These are phyloP conservation scores for Aspergillus texensis DNA, from an alignment of 2,329 filamentous ascomycete species.

Conservation along the genomic window DNA sequence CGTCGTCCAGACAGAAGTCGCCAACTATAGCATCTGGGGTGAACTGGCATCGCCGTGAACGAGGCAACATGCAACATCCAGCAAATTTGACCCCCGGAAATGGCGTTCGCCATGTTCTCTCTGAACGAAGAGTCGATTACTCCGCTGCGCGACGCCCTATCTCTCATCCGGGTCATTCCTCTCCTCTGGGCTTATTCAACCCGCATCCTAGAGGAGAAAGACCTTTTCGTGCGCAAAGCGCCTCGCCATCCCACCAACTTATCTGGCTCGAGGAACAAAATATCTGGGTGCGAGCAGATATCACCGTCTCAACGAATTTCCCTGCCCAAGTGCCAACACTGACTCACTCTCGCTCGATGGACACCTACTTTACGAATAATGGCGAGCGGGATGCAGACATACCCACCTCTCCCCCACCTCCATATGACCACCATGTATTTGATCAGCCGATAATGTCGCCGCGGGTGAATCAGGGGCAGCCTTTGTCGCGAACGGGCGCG, in stretches of 20 bases:
- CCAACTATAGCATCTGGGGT: neutral
- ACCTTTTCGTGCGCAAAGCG: slow-evolving; percentile 7
- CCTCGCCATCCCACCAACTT: slow-evolving; percentile 22
- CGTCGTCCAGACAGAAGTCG: slow-evolving; percentile 1
- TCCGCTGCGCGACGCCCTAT: neutral
- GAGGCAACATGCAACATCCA: neutral
- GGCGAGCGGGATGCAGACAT: neutral
- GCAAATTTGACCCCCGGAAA: neutral
- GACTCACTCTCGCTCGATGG: slow-evolving; percentile 8
- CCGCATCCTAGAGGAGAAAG: neutral
- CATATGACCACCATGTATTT: slow-evolving; percentile 31
- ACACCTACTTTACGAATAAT: slow-evolving; percentile 4
- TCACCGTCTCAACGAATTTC: slow-evolving; percentile 10
- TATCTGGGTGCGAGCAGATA: slow-evolving; percentile 26
- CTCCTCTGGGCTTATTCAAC: neutral
- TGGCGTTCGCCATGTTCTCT: neutral
- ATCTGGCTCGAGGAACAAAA: slow-evolving; percentile 35
- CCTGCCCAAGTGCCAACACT: neutral
- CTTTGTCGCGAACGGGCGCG: neutral
- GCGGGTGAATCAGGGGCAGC: neutral
- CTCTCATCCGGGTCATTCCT: slow-evolving; percentile 4
- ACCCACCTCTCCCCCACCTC: slow-evolving; percentile 23
- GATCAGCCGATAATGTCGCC: slow-evolving; percentile 16
- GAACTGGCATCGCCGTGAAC: neutral
- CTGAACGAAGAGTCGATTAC: neutral